These are phyloP conservation scores for Teratosphaeria destructans DNA, from an alignment of 2,329 filamentous ascomycete species.

Conservation along the genomic window DNA sequence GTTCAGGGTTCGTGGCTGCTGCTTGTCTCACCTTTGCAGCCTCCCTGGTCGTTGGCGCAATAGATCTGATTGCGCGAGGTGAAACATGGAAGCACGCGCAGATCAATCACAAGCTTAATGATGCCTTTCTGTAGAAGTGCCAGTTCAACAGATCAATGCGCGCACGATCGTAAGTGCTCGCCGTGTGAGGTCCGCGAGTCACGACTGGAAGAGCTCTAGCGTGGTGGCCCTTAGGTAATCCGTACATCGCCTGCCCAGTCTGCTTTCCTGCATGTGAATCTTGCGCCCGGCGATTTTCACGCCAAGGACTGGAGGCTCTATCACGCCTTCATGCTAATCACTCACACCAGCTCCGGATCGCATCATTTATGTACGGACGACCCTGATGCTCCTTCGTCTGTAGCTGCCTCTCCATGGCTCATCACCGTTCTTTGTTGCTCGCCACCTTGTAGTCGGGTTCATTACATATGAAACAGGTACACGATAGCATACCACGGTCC, in stretches of 20 bases:
- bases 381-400: neutral
- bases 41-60: neutral
- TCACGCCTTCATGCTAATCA: neutral
- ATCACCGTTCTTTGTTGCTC: neutral
- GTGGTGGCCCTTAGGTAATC: neutral
- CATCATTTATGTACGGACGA: neutral
- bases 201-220: neutral
- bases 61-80: neutral
- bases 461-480: neutral
- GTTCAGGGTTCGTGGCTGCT: neutral
- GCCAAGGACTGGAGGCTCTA: neutral
- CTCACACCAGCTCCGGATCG: neutral
- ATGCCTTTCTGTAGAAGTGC: too few relatives aligned
- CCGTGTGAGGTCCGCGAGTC: too few relatives aligned
- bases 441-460: neutral
- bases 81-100: neutral
- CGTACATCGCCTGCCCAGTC: too few relatives aligned
- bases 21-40: conserved; percentile 2
- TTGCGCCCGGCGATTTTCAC: too few relatives aligned
- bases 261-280: too few relatives aligned
- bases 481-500: neutral
- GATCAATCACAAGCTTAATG: neutral
- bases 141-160: neutral
- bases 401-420: neutral
- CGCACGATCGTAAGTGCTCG: too few relatives aligned